Base-by-base conservation (phyloP, 805 yeast genomes). In the Saccharomycopsis babjevae region DNA sequence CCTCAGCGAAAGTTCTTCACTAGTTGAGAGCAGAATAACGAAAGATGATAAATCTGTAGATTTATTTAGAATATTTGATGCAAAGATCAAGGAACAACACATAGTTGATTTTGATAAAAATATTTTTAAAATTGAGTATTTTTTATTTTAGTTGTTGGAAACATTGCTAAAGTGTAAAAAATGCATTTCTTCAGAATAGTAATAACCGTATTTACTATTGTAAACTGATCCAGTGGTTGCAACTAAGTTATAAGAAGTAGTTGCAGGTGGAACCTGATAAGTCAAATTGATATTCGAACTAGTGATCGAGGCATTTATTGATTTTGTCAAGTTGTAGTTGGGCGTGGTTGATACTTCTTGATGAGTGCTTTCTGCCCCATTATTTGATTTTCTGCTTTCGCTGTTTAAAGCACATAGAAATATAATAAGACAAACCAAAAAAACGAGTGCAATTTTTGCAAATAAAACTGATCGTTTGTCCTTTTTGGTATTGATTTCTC, bases 371-470 rank as follows among this genome's bases (percentile, higher is more conserved):
- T 34, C 15, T 4, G 38, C 15, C 15, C 38, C 10, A 34, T 34
- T 13, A 34, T 4, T 7, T 10, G 10, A 25, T 18, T 46, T 57
- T 6, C 10, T 32, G 8, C n/a, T 25, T 3, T 13, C 25, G 2
- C 46, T 18, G 20, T 39, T 32, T 8, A 38, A 16, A 36, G 46
- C 60, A 38, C 57, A 59, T 54, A 58, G 38, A 38, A 20, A 36
- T 10, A 58, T 20, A 16, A 34, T 16, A 42, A 28, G 39, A 36
- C 52, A 52, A 3, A 36, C 34, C 28, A 52, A n/a, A 15, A 54
- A n/a, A 7, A 58, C 57, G 25, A 58, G n/a, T 16, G 30, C 46
- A 5, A 58, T 34, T 52, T 58, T 58, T n/a, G 57, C 60, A 40
- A 58, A 58, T 20, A 58, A 30, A 18, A 59, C 32, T 10, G 61